Evolutionary conservation across 139 green algal species (phyloP).

Genomic region (Chara braunii): DNA sequence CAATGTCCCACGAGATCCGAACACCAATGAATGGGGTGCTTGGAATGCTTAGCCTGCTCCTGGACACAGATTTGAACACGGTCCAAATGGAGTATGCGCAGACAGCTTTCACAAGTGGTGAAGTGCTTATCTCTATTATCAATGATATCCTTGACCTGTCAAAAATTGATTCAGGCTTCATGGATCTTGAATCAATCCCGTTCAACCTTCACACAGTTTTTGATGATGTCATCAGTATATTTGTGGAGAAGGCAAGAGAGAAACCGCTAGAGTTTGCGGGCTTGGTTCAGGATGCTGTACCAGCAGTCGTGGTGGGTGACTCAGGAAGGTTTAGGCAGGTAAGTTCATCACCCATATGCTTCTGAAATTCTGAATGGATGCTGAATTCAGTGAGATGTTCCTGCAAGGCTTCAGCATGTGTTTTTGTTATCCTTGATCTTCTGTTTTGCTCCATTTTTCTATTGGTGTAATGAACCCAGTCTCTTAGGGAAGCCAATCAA

Average conservation of each 20-base stretch:
- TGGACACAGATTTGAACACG: conserved; percentile 21
- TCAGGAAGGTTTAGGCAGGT: conserved; percentile 30
- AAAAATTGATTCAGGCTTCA: conserved; percentile 35
- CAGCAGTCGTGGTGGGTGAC: conserved; percentile 18
- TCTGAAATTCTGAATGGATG: too few relatives aligned
- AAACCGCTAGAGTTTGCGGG: conserved; percentile 30
- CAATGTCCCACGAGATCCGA: conserved; percentile 62
- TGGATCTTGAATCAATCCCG: conserved; percentile 28
- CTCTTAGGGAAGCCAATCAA: too few relatives aligned
- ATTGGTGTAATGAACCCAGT: too few relatives aligned
- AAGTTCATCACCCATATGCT: too few relatives aligned
- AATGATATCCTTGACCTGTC: conserved; percentile 34
- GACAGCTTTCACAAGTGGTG: neutral
- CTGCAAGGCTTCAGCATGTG: too few relatives aligned
- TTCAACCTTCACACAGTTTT: too few relatives aligned
- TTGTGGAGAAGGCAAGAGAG: conserved; percentile 27
- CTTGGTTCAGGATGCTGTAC: conserved; percentile 22
- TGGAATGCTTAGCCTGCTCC: conserved; percentile 5
- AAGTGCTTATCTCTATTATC: conserved; percentile 34
- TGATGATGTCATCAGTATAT: conserved; percentile 37
- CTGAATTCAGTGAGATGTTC: too few relatives aligned
- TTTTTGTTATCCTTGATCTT: too few relatives aligned
- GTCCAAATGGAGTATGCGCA: conserved; percentile 15
- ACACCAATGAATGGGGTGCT: conserved; percentile 48
- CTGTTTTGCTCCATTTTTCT: too few relatives aligned